phyloP scores from a whole-genome alignment of 192 early-diverging fungal genomes.

The Coemansia sp. region DNA sequence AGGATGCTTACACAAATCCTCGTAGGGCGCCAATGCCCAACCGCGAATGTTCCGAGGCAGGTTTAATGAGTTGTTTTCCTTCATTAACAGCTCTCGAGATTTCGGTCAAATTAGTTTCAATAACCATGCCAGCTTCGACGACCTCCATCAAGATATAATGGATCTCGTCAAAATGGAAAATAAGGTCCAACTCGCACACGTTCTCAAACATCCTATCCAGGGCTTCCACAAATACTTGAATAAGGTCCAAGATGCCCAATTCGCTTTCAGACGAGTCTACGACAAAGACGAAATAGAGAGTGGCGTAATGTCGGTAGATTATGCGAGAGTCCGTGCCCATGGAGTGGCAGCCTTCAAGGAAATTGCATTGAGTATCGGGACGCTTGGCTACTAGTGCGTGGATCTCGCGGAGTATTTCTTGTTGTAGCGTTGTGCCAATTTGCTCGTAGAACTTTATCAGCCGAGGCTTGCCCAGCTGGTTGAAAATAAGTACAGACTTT shows the following conservation, averaged over 20 bases:
- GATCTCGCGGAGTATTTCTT: slow-evolving; percentile 87
- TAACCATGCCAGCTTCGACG: slow-evolving; percentile 87
- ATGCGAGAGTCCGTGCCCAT: slow-evolving; percentile 87
- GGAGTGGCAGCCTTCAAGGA: slow-evolving; percentile 81
- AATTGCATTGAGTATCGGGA: slow-evolving; percentile 90
- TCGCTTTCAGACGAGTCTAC: slow-evolving; percentile 97
- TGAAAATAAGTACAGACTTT: slow-evolving; percentile 98
- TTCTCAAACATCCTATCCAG: slow-evolving; percentile 93
- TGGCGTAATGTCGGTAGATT: slow-evolving; percentile 96
- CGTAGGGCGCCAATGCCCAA: slow-evolving; percentile 28
- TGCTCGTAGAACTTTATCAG: slow-evolving; percentile 94
- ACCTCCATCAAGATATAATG: slow-evolving; percentile 86
- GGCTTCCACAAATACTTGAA: slow-evolving; percentile 97
- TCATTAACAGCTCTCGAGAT: slow-evolving; percentile 74
- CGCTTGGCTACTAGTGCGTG: slow-evolving; percentile 82
- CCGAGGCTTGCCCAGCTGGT: slow-evolving; percentile 95
- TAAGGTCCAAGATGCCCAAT: slow-evolving; percentile 93
- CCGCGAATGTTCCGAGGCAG: slow-evolving; percentile 21
- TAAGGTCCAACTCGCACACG: slow-evolving; percentile 97
- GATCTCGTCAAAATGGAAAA: slow-evolving; percentile 91
- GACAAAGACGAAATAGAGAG: slow-evolving; percentile 98
- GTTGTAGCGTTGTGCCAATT: slow-evolving; percentile 81
- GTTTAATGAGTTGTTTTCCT: slow-evolving; percentile 61
- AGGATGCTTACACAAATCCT: slow-evolving; percentile 26
- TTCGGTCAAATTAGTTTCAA: slow-evolving; percentile 57